phyloP scores from a whole-genome alignment of 2,329 filamentous ascomycete species.

The Stagonosporopsis chrysanthemi region DNA sequence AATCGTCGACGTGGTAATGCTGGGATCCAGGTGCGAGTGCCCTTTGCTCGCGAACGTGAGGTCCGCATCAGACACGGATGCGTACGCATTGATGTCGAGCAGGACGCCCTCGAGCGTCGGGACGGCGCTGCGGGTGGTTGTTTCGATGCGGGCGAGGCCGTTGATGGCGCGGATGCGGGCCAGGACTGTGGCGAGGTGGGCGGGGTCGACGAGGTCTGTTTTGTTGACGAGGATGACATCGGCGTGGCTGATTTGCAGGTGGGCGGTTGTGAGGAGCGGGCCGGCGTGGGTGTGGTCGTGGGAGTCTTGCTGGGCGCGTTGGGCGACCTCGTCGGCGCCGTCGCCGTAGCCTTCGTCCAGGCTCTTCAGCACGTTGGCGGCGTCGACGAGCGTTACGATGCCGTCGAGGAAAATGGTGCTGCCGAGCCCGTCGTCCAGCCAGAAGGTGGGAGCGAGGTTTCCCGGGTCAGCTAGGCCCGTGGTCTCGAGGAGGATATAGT shows the following conservation, averaged over 20 bases:
- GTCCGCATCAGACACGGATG: slow-evolving; percentile 70
- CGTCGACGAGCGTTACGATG: slow-evolving; percentile 94
- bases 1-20: slow-evolving; percentile 84
- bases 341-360: slow-evolving; percentile 70
- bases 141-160: slow-evolving; percentile 81
- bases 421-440: slow-evolving; percentile 94
- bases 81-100: slow-evolving; percentile 91
- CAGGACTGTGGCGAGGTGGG: slow-evolving; percentile 73
- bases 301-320: slow-evolving; percentile 55
- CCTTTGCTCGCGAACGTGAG: slow-evolving; percentile 77
- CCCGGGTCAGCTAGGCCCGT: slow-evolving; percentile 95
- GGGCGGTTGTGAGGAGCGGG: slow-evolving; percentile 85
- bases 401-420: slow-evolving; percentile 97
- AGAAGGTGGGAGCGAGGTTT: slow-evolving; percentile 94
- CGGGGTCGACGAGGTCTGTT: slow-evolving; percentile 76
- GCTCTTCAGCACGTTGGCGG: slow-evolving; percentile 85
- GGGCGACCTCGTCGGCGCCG: slow-evolving; percentile 51
- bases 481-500: slow-evolving; percentile 97
- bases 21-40: slow-evolving; percentile 91
- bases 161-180: slow-evolving; percentile 85
- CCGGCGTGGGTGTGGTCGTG: slow-evolving; percentile 66
- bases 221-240: slow-evolving; percentile 97
- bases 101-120: slow-evolving; percentile 85
- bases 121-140: slow-evolving; percentile 81
- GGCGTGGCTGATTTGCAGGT: slow-evolving; percentile 95